Conservation (phyloP, 2,329 filamentous ascomycete species). For the Sclerotinia spermophila region DNA sequence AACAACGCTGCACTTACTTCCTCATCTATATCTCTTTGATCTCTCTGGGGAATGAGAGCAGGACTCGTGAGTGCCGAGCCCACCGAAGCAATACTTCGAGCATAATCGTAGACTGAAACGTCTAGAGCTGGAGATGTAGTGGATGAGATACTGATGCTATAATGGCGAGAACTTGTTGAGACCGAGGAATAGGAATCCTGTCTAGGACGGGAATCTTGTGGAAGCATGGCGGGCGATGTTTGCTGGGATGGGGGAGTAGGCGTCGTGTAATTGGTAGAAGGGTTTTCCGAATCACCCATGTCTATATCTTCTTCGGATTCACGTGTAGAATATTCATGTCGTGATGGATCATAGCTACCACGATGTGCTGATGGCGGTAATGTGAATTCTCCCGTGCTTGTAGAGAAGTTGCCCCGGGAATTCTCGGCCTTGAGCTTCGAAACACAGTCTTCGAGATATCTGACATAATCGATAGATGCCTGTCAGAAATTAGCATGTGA, state of each 20-base stretch:
- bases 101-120: conserved; percentile 45
- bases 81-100: conserved; percentile 37
- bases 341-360: conserved; percentile 29
- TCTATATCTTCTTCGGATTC: conserved; percentile 51
- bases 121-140: conserved; percentile 57
- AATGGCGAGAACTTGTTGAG: conserved; percentile 48
- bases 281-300: conserved; percentile 52
- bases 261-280: conserved; percentile 47
- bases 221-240: conserved; percentile 49
- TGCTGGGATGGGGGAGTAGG: conserved; percentile 34
- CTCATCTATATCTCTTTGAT: conserved; percentile 54
- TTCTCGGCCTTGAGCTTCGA: conserved; percentile 65
- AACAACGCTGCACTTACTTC: conserved; percentile 78
- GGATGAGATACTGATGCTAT: conserved; percentile 48
- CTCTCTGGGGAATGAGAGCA: conserved; percentile 51
- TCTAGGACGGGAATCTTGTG: conserved; percentile 45
- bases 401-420: conserved; percentile 29
- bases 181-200: conserved; percentile 52
- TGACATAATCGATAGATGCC: conserved; percentile 95
- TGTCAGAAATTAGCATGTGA: conserved; percentile 39
- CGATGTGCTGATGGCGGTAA: conserved; percentile 27
- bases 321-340: conserved; percentile 44
- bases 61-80: conserved; percentile 58
- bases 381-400: conserved; percentile 25
- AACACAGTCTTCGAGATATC: conserved; percentile 88